A percentile compares a stretch with the other conserved stretches of the same genome.
phyloP scores from a whole-genome alignment of 768 basidiomycete species.

The Mycena alexandri region DNA sequence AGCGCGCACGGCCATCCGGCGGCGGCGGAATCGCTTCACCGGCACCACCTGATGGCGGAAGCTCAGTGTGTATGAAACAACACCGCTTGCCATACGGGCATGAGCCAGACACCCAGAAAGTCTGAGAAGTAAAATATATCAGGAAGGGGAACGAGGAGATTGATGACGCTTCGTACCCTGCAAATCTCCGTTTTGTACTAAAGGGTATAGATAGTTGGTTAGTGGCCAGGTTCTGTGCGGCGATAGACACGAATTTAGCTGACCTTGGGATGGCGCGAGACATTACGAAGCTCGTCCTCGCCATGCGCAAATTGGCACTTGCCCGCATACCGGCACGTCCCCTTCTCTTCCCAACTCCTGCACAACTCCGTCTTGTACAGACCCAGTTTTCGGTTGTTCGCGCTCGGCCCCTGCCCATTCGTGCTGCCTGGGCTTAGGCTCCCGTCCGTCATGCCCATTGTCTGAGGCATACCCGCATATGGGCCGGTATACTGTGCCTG shows the following conservation, averaged over 20 bases:
- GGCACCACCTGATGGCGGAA: conserved; percentile 73
- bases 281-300: conserved; percentile 86
- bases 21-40: conserved; percentile 65
- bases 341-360: conserved; percentile 94
- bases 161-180: conserved; percentile 71
- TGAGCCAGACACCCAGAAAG: conserved; percentile 94
- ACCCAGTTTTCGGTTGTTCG: conserved; percentile 92
- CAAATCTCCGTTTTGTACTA: conserved; percentile 97
- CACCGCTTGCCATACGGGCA: conserved; percentile 94
- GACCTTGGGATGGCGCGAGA: conserved; percentile 92
- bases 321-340: conserved; percentile 83
- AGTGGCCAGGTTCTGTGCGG: conserved; percentile 36
- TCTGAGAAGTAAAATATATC: conserved; percentile 56
- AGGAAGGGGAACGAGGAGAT: conserved; percentile 32
- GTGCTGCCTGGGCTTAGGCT: conserved; percentile 59
- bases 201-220: conserved; percentile 26
- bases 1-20: conserved; percentile 73
- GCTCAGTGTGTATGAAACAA: conserved; percentile 94
- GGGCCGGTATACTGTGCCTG: conserved; percentile 74
- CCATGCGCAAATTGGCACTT: conserved; percentile 97
- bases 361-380: conserved; percentile 93
- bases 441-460: conserved; percentile 47
- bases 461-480: conserved; percentile 55
- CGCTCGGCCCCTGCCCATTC: conserved; percentile 78
- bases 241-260: conserved; percentile 35